Base-by-base conservation (phyloP, 2,329 filamentous ascomycete genomes). In the Phialocephala subalpina region DNA sequence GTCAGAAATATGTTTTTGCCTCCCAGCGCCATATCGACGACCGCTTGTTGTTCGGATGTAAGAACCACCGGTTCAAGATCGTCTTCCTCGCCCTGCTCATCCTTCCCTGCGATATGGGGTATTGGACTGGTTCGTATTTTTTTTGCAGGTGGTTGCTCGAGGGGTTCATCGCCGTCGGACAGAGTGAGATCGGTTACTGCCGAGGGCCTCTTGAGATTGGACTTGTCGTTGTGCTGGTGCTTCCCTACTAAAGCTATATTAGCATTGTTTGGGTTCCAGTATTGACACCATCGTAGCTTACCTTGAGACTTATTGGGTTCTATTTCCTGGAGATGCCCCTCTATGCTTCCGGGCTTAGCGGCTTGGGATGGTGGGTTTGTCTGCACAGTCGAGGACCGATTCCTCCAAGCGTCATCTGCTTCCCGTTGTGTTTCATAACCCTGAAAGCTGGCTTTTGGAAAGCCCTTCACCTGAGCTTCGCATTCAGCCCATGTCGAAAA, bases 1-100 rank as follows among this genome's bases (percentile, higher is more conserved):
- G 74, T 76, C 29, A 76, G 67, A 27, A 75, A 75, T 12, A 75
- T 72, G 20, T 74, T 75, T 25, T 73, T n/a, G 6, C 65, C 64
- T 20, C 45, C n/a, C n/a, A 75, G 9, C 4, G 73, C 74, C 57
- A 74, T 53, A 29, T 68, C 16, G 1, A 73, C 72, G 0, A 76
- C 74, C 5, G 38, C 55, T 16, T 73, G 35, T 56, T 75, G 72
- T 52, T 69, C 70, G 3, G 63, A 42, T 12, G 73, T 73, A 45
- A 75, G 71, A 11, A 56, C 22, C 9, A 73, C 27, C 11, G 25
- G 49, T 12, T 52, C 33, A 2, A 53, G 27, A 3, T 56, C 14
- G 25, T 60, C 52, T 25, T 63, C 42, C 35, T 68, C 56, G 35
- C 55, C 42, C 2, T 52, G 5, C 60, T 61, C 25, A 42, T 8